Conservation (phyloP, 352 stramenopile species). For the Phytophthora palmivora region DNA sequence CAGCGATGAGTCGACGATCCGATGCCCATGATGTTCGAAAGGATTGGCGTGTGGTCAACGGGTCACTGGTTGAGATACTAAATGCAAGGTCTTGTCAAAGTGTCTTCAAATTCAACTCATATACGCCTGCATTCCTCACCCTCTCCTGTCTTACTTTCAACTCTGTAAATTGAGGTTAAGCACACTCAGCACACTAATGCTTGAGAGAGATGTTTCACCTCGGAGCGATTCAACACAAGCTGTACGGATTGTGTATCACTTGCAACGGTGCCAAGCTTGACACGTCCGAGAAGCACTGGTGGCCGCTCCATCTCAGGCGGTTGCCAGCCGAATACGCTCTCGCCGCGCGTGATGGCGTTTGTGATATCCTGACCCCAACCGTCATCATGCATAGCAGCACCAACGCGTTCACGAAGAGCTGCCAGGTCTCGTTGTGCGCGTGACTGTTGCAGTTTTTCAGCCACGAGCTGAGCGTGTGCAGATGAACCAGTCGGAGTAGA, state of each 20-base stretch:
- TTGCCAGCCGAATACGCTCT: constrained; percentile 81
- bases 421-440: constrained; percentile 48
- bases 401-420: constrained; percentile 55
- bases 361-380: constrained; percentile 69
- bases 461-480: constrained; percentile 53
- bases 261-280: constrained; percentile 45
- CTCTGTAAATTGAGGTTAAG: background rate
- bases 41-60: background rate
- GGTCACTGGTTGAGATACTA: constrained; percentile 6
- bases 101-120: constrained; percentile 28
- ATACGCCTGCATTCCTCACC: constrained; percentile 6
- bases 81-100: constrained; percentile 3
- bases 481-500: constrained; percentile 19
- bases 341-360: constrained; percentile 60
- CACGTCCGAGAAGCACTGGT: constrained; percentile 60
- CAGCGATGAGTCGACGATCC: constrained; percentile 16
- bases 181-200: constrained; percentile 47
- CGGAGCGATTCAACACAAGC: constrained; percentile 55
- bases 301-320: constrained; percentile 76
- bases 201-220: constrained; percentile 55
- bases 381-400: constrained; percentile 48
- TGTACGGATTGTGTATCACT: constrained; percentile 29
- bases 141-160: background rate
- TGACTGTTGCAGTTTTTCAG: constrained; percentile 58
- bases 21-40: constrained; percentile 17